Percentiles rank a stretch among this genome's conserved stretches.
phyloP scores from a whole-genome alignment of 1,284 basidiomycete species.

The Leccinum pallidistipes region DNA sequence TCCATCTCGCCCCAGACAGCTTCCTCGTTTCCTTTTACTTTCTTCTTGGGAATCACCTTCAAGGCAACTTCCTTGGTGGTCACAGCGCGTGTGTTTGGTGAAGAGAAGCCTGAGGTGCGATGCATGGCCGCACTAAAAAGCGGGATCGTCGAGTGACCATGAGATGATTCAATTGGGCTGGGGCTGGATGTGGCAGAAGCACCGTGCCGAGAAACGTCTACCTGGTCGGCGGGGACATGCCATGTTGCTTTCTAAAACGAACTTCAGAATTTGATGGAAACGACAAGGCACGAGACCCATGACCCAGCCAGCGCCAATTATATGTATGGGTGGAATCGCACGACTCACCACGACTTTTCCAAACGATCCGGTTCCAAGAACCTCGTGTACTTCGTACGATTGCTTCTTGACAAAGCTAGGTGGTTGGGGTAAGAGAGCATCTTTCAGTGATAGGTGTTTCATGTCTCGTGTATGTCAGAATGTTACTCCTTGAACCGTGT shows the following conservation, averaged over 20 bases:
- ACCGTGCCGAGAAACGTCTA: constrained; percentile 55
- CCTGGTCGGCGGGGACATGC: constrained; percentile 64
- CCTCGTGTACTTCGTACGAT: constrained; percentile 69
- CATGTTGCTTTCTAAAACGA: constrained; percentile 60
- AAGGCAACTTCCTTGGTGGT: constrained; percentile 76
- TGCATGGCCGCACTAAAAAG: constrained; percentile 24
- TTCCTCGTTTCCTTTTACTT: constrained; percentile 84
- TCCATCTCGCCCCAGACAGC: constrained; percentile 91
- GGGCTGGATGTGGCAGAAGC: constrained; percentile 41
- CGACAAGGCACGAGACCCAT: background rate
- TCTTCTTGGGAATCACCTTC: constrained; percentile 90
- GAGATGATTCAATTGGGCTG: constrained; percentile 13
- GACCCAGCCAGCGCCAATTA: constrained; percentile 2
- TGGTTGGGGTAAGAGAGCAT: constrained; percentile 72
- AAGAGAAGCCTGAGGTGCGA: constrained; percentile 28
- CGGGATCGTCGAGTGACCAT: constrained; percentile 27
- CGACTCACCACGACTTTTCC: constrained; percentile 80
- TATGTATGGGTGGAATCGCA: background rate
- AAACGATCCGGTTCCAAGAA: constrained; percentile 81
- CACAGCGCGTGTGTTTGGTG: constrained; percentile 23
- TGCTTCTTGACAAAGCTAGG: constrained; percentile 85
- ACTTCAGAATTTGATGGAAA: background rate
- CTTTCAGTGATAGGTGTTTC: constrained; percentile 41
- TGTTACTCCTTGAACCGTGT: background rate
- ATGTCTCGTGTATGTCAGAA: constrained; percentile 9